Evolutionary conservation across 140 eudicot species (phyloP), one percentile per base, ranked within the genome.

Genomic region (Senecio squalidus): DNA sequence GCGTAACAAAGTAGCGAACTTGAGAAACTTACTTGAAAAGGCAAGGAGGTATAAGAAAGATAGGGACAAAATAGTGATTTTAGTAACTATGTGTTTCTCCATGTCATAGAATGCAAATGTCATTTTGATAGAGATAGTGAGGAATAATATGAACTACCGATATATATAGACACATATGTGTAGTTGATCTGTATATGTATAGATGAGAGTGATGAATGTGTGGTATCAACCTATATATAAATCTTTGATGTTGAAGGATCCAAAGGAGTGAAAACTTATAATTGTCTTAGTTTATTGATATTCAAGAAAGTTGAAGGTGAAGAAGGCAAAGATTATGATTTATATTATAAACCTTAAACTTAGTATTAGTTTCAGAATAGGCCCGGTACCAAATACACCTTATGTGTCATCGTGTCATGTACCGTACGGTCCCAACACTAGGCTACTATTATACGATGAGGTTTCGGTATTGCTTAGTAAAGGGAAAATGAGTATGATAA

Each of bases 11-110:
- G 28, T n/a, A n/a, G 18, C 38, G 36, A 20, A 3, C 18, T 64
- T 55, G 40, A 55, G 28, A 48, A 58, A 71, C 83, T 57, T 71
- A 84, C 88, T 52, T 28, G 84, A 82, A 46, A 21, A 64, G 51
- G 69, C 59, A 58, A 79, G 65, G 76, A 79, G 67, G 67, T 27
- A 69, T 28, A 76, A 22, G 76, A 54, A 54, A 16, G 40, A 29
- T 29, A 54, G n/a, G 60, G 60, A 54, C 24, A 60, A 7, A 8
- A 54, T 54, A 16, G 43, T 53, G 20, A 53, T 14, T 15, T 28
- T 53, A 9, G 59, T 54, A 29, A 54, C 0, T 27, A 24, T 54
- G 25, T 54, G 24, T 29, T 74, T 61, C 13, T 62, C 56, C 80
- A 55, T 68, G 29, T 51, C 20, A 47, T 53, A 30, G 33, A 59